These are phyloP conservation scores for Diaporthe helianthi DNA, from an alignment of 2,329 filamentous ascomycete species.

Conservation along the genomic window DNA sequence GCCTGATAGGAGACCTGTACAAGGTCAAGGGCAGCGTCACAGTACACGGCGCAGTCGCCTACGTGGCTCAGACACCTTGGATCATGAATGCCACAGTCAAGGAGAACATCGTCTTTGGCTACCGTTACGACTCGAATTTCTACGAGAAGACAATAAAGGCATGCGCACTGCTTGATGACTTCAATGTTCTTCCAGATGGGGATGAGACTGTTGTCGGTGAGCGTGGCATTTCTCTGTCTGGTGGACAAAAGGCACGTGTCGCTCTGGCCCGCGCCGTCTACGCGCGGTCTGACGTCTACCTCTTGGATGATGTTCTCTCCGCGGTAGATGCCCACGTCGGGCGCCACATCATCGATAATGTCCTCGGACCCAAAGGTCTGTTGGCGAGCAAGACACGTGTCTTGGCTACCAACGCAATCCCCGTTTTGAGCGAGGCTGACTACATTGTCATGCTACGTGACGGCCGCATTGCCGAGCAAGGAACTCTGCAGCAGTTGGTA, in stretches of 20 bases:
- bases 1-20: constrained; percentile 89
- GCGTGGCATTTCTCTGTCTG: constrained; percentile 92
- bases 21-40: constrained; percentile 85
- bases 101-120: constrained; percentile 96
- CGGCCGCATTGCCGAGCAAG: constrained; percentile 82
- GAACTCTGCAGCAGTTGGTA: constrained; percentile 88
- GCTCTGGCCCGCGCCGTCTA: constrained; percentile 94
- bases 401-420: constrained; percentile 92
- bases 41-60: constrained; percentile 83
- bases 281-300: constrained; percentile 92
- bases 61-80: constrained; percentile 93
- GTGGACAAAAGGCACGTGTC: constrained; percentile 93
- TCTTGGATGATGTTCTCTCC: constrained; percentile 92
- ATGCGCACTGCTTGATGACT: constrained; percentile 90
- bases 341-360: constrained; percentile 91
- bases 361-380: constrained; percentile 84
- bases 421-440: constrained; percentile 87
- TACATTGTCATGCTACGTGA: constrained; percentile 87
- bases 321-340: constrained; percentile 99
- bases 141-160: constrained; percentile 93
- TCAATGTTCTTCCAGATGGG: constrained; percentile 89
- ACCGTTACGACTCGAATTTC: constrained; percentile 91
- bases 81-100: constrained; percentile 97
- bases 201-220: constrained; percentile 97
- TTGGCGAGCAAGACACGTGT: constrained; percentile 87